phyloP scores from a whole-genome alignment of 805 yeast genomes.

The Wickerhamia fluorescens region DNA sequence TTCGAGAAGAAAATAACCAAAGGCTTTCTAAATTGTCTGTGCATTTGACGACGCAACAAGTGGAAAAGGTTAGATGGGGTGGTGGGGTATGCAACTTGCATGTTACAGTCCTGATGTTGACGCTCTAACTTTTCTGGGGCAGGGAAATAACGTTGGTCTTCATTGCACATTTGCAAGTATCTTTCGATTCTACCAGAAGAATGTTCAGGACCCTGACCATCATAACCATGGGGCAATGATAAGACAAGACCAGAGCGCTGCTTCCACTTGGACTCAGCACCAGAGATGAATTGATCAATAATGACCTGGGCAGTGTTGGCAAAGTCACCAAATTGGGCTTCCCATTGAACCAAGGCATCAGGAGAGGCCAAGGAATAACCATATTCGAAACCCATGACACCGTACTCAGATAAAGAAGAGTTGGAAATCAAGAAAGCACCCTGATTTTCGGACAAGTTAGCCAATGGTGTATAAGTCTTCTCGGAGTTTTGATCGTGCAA shows the following conservation, averaged over 20 bases:
- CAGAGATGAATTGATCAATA: conserved; percentile 91
- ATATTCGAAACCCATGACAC: conserved; percentile 98
- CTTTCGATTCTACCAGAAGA: conserved; percentile 97
- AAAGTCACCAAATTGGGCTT: conserved; percentile 99
- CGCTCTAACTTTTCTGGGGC: conserved; percentile 79
- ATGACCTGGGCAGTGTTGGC: conserved; percentile 99
- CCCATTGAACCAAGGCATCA: conserved; percentile 97
- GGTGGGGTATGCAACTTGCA: conserved; percentile 97
- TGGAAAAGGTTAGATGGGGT: conserved; percentile 98
- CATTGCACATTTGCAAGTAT: conserved; percentile 91
- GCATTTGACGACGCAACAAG: conserved; percentile 96
- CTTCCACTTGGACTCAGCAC: conserved; percentile 98
- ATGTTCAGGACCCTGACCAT: conserved; percentile 99
- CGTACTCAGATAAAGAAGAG: conserved; percentile 96
- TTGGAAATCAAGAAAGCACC: conserved; percentile 84
- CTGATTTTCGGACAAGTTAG: conserved; percentile 71
- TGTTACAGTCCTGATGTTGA: conserved; percentile 98
- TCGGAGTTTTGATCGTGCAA: conserved; percentile 93
- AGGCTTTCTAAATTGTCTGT: conserved; percentile 96
- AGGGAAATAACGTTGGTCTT: conserved; percentile 94
- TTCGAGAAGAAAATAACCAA: conserved; percentile 84
- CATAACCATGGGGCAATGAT: conserved; percentile 98
- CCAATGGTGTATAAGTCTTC: conserved; percentile 76
- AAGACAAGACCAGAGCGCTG: conserved; percentile 96
- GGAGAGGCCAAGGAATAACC: conserved; percentile 98